Percentiles rank a stretch among this genome's conserved stretches.
Conservation (phyloP, 352 stramenopile species). For the Thalassiosira exigua region DNA sequence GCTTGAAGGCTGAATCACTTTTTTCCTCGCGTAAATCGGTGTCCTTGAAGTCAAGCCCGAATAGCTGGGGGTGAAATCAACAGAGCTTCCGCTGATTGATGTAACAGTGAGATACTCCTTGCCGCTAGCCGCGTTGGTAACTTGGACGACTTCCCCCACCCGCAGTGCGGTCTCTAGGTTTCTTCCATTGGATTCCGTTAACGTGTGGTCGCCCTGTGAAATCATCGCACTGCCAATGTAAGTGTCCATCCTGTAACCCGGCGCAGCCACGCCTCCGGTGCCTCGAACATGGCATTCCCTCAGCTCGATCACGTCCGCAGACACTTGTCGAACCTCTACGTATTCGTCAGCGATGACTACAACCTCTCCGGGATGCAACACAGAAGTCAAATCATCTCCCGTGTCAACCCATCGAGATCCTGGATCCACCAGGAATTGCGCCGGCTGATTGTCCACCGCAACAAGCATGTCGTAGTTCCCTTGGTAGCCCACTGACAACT, state of each 20-base stretch:
- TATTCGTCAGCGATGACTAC: constrained; percentile 67
- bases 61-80: constrained; percentile 54
- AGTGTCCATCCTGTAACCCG: constrained; percentile 58
- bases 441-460: constrained; percentile 55
- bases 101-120: constrained; percentile 56
- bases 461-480: constrained; percentile 53
- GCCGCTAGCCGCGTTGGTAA: constrained; percentile 32
- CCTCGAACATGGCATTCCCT: constrained; percentile 60
- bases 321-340: constrained; percentile 50
- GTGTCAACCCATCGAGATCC: constrained; percentile 65
- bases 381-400: constrained; percentile 63
- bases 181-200: constrained; percentile 42
- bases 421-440: constrained; percentile 59
- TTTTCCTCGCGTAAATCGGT: constrained; percentile 67
- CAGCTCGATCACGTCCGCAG: constrained; percentile 58
- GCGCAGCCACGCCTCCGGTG: constrained; percentile 33
- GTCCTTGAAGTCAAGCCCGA: constrained; percentile 40
- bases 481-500: constrained; percentile 68
- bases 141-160: constrained; percentile 53
- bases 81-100: constrained; percentile 37
- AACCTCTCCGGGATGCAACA: constrained; percentile 47
- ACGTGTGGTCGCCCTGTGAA: constrained; percentile 28
- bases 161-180: constrained; percentile 33
- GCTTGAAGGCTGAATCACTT: constrained; percentile 64
- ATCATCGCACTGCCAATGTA: constrained; percentile 54